Evolutionary conservation across 345 rosid species (phyloP).

Genomic region (Bruguiera gymnorhiza): DNA sequence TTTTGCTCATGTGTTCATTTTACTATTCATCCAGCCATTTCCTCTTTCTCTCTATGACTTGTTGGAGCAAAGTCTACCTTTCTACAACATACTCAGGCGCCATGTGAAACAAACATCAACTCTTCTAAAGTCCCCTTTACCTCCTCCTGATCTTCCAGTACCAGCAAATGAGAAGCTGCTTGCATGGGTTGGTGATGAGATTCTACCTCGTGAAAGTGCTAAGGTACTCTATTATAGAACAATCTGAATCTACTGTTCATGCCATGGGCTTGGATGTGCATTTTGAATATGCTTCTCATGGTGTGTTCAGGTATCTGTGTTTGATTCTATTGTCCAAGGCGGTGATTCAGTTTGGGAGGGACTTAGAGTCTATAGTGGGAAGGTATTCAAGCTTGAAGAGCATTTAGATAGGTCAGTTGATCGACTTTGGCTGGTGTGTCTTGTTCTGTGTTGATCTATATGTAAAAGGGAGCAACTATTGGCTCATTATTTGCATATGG

Average conservation of each 20-base stretch:
- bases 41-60: conserved; percentile 56
- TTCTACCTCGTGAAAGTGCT: conserved; percentile 76
- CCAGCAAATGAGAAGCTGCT: conserved; percentile 74
- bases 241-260: conserved; percentile 5
- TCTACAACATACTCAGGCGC: conserved; percentile 68
- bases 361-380: conserved; percentile 65
- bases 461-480: background rate
- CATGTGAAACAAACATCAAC: conserved; percentile 40
- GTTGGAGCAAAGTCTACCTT: conserved; percentile 76
- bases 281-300: background rate
- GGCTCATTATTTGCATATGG: background rate
- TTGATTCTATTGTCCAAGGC: conserved; percentile 91
- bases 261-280: background rate
- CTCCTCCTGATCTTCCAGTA: conserved; percentile 69
- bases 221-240: conserved; percentile 40
- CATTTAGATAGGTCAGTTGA: conserved; percentile 68
- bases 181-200: conserved; percentile 89
- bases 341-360: conserved; percentile 98
- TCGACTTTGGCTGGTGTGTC: background rate
- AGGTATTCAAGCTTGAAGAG: conserved; percentile 81
- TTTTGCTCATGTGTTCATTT: conserved; percentile 2
- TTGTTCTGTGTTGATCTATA: background rate
- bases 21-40: conserved; percentile 49
- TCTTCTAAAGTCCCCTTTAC: conserved; percentile 46
- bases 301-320: conserved; percentile 67